phyloP scores from a whole-genome alignment of 2,329 filamentous ascomycete species.

The Beauveria asiatica region DNA sequence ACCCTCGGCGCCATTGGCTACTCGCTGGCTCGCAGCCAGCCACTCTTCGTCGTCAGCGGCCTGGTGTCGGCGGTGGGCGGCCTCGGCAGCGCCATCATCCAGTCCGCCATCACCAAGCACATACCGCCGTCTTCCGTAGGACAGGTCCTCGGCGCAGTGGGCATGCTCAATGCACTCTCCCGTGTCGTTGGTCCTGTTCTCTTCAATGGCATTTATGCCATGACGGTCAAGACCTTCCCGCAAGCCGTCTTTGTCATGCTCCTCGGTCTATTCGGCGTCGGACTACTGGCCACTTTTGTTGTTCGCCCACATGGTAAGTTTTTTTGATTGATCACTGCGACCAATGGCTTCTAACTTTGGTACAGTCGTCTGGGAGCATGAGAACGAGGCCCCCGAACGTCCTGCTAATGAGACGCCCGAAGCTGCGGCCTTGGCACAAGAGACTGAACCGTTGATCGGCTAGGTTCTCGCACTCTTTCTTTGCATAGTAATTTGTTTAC shows the following conservation, averaged over 20 bases:
- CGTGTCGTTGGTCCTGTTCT: constrained; percentile 70
- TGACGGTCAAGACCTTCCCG: constrained; percentile 68
- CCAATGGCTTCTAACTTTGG: not conserved
- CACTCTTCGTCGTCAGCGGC: constrained; percentile 63
- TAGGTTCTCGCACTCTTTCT: not conserved
- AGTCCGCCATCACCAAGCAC: constrained; percentile 82
- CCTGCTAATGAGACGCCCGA: not conserved
- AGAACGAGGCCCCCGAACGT: constrained; percentile 1
- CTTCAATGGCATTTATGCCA: constrained; percentile 80
- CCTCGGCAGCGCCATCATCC: constrained; percentile 75
- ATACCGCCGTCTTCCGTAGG: constrained; percentile 75
- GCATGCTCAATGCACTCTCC: constrained; percentile 74
- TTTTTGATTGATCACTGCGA: too few species aligned
- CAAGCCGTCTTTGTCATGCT: constrained; percentile 79
- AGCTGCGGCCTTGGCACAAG: not conserved
- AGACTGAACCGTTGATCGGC: not conserved
- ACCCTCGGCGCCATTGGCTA: constrained; percentile 70
- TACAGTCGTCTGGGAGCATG: constrained; percentile 7
- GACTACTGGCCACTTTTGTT: constrained; percentile 59
- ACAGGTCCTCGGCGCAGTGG: constrained; percentile 79
- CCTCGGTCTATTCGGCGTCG: constrained; percentile 54
- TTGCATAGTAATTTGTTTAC: not conserved
- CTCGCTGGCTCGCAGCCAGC: constrained; percentile 50
- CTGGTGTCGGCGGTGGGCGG: constrained; percentile 70
- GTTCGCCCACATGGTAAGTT: constrained; percentile 66